Percentiles rank a stretch among this genome's conserved stretches.
These are phyloP conservation scores for Colletotrichum higginsianum DNA, from an alignment of 2,329 filamentous ascomycete species.

Conservation along the genomic window DNA sequence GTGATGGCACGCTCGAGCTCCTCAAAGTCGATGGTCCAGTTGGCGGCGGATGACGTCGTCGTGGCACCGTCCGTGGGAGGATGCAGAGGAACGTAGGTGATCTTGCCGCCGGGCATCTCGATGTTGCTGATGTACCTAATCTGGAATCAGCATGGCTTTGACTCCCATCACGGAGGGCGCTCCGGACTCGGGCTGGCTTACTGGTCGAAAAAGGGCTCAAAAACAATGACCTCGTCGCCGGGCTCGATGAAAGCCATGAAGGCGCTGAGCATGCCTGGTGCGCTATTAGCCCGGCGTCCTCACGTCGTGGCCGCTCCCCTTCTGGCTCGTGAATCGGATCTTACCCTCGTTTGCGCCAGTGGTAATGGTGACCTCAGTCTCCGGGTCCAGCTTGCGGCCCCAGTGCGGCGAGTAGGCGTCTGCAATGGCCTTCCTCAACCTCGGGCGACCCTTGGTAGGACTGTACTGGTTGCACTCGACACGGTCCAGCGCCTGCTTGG, in stretches of 20 bases:
- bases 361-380: conserved; percentile 95
- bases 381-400: conserved; percentile 84
- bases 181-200: conserved; percentile 55
- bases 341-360: conserved; percentile 87
- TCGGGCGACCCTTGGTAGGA: conserved; percentile 91
- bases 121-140: conserved; percentile 93
- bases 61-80: conserved; percentile 85
- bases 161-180: not conserved
- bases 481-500: conserved; percentile 87
- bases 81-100: conserved; percentile 95
- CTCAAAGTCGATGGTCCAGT: conserved; percentile 90
- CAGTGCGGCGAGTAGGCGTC: conserved; percentile 94
- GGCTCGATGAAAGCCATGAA: conserved; percentile 98
- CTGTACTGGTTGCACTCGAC: conserved; percentile 99
- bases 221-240: conserved; percentile 96
- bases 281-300: conserved; percentile 8
- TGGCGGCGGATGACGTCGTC: conserved; percentile 85
- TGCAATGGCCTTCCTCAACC: conserved; percentile 92
- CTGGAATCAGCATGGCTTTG: conserved; percentile 18
- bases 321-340: conserved; percentile 10
- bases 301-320: not conserved
- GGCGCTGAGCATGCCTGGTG: conserved; percentile 86
- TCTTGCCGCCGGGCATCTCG: conserved; percentile 95
- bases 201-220: conserved; percentile 99
- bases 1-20: conserved; percentile 88